A percentile compares a stretch with the other conserved stretches of the same genome.
These are phyloP conservation scores for Sphagnum tenellum DNA, from an alignment of 225 moss, liverwort and hornwort genomes.

Conservation along the genomic window DNA sequence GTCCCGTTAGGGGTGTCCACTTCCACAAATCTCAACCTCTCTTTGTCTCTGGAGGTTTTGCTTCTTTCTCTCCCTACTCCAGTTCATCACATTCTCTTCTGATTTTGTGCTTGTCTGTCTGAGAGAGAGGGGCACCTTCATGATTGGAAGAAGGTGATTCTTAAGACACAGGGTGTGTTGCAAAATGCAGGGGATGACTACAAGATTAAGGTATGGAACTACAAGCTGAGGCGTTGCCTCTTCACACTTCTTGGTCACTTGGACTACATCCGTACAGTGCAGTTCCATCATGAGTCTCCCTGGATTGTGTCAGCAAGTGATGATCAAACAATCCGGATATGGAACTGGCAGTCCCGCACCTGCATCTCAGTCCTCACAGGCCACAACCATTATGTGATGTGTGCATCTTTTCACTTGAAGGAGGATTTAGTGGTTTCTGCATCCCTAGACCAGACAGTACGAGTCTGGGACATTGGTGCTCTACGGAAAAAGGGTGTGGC, in stretches of 20 bases:
- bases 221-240: conserved; percentile 49
- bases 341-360: conserved; percentile 62
- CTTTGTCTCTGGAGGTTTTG: conserved; percentile 48
- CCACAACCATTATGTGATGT: conserved; percentile 59
- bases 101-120: not conserved
- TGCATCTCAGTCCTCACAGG: conserved; percentile 59
- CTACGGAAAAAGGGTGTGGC: conserved; percentile 53
- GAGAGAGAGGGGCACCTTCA: no score
- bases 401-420: conserved; percentile 49
- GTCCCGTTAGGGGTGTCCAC: conserved; percentile 52
- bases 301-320: conserved; percentile 60
- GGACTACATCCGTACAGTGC: conserved; percentile 58
- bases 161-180: not conserved
- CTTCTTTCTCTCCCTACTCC: not conserved
- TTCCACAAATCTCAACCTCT: conserved; percentile 57
- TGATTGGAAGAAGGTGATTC: no score
- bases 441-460: conserved; percentile 47
- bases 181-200: conserved; percentile 41
- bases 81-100: conserved; percentile 2
- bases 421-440: conserved; percentile 55
- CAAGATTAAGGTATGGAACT: conserved; percentile 63
- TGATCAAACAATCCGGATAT: conserved; percentile 57
- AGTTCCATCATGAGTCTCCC: conserved; percentile 53
- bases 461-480: conserved; percentile 58
- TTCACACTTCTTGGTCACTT: conserved; percentile 52